Evolutionary conservation across 2,329 filamentous ascomycete genomes (phyloP), one percentile per base, ranked within the genome.

Genomic region (Aspergillus sp.): DNA sequence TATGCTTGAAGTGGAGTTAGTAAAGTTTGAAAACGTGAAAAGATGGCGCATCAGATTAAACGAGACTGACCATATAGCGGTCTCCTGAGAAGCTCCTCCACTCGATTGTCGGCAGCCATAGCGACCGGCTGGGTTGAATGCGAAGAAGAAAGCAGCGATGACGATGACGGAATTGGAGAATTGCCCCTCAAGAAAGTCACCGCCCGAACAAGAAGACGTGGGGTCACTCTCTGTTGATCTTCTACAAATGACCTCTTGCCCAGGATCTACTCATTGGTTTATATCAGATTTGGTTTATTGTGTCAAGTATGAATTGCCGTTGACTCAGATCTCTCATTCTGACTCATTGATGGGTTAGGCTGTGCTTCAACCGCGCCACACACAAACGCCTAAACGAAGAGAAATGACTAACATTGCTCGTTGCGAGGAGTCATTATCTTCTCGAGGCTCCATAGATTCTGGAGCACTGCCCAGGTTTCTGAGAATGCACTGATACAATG

Each of bases 1-100:
- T 93, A 97, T 57, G 93, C 90, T 62, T 92, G 71, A 21, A 39
- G n/a, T 50, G 48, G 56, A 57, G 62, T 70, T 65, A 65, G 65
- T 39, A 31, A 50, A n/a, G n/a, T 33, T 51, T 11, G 39, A 55
- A 27, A 15, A 44, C 7, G 31, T n/a, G 31, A 17, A 44, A 27
- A 15, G 17, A 35, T 35, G 9, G 33, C 21, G 47, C 15, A 45
- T 31, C 21, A 15, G n/a, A 17, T 2, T 31, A 6, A 46, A 7
- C 19, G 23, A 7, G 15, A 40, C 74, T 46, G 59, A 81, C 79
- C 77, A 68, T 84, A 84, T 25, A 84, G 68, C 35, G 81, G 80
- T 41, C 77, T 77, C 66, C 77, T 79, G 33, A 82, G 59, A 7
- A 82, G 66, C 56, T 75, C 73, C 52, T 76, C 71, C 31, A 67